A percentile compares a stretch with the other conserved stretches of the same genome.
These are phyloP conservation scores for Penicillium nordicum DNA, from an alignment of 2,329 filamentous ascomycete genomes.

Conservation along the genomic window DNA sequence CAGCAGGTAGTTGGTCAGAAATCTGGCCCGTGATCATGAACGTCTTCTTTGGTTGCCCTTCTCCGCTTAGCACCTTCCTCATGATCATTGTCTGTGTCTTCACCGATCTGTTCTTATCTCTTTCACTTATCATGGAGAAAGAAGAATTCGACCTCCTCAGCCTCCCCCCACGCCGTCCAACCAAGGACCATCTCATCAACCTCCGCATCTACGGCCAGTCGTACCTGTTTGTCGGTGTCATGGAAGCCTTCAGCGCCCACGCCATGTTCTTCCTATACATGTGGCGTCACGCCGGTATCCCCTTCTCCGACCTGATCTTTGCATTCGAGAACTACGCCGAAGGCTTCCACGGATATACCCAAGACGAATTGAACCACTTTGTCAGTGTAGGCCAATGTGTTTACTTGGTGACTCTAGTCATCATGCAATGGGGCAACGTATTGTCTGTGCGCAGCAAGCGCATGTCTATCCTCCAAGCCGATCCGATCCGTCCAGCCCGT, in stretches of 20 bases:
- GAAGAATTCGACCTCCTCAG: slow-evolving; percentile 54
- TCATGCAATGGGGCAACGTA: slow-evolving; percentile 55
- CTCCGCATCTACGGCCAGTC: slow-evolving; percentile 51
- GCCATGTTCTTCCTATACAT: slow-evolving; percentile 56
- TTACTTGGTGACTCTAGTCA: slow-evolving; percentile 55
- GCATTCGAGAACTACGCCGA: slow-evolving; percentile 49
- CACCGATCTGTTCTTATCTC: slow-evolving; percentile 52
- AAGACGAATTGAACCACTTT: slow-evolving; percentile 47
- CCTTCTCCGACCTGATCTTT: slow-evolving; percentile 49
- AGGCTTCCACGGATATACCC: slow-evolving; percentile 50
- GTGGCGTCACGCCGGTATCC: slow-evolving; percentile 49
- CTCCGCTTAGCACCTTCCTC: slow-evolving; percentile 52
- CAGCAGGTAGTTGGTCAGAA: slow-evolving; percentile 55
- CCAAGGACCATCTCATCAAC: slow-evolving; percentile 53
- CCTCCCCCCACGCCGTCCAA: slow-evolving; percentile 51
- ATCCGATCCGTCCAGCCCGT: slow-evolving; percentile 47
- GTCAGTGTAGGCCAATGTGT: slow-evolving; percentile 52
- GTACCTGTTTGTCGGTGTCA: slow-evolving; percentile 52
- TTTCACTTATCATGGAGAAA: slow-evolving; percentile 55
- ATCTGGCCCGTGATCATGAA: slow-evolving; percentile 58
- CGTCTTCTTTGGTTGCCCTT: slow-evolving; percentile 55
- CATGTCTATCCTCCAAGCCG: slow-evolving; percentile 52
- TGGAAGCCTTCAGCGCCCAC: slow-evolving; percentile 51
- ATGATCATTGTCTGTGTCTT: slow-evolving; percentile 60
- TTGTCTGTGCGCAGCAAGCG: slow-evolving; percentile 52